A percentile compares a stretch with the other conserved stretches of the same genome.
Conservation (phyloP, 2,329 filamentous ascomycete species). For the Magnaporthiopsis rhizophila region DNA sequence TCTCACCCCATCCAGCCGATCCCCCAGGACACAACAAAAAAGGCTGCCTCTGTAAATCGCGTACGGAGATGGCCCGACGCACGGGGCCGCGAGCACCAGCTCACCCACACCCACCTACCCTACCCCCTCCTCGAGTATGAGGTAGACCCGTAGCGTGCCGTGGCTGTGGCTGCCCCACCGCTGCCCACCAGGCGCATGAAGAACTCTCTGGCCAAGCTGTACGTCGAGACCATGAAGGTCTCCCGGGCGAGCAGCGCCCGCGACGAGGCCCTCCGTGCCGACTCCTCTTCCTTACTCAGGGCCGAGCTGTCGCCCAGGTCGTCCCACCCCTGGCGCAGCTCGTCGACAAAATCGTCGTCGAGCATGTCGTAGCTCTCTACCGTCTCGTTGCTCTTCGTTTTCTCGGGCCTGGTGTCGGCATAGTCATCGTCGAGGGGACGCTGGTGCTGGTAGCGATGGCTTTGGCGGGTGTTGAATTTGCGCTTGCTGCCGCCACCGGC, state of each 20-base stretch:
- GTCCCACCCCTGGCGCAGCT: slow-evolving; percentile 1
- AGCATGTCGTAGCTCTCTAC: slow-evolving; percentile 1
- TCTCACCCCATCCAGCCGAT: background rate
- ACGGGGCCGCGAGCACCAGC: no score
- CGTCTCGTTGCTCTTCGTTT: background rate
- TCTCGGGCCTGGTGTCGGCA: background rate
- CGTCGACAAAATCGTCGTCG: slow-evolving; percentile 1
- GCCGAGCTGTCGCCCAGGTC: background rate
- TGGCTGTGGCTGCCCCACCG: background rate
- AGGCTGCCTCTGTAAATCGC: background rate
- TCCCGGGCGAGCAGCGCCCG: background rate
- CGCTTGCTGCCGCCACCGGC: no score
- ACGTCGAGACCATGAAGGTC: background rate
- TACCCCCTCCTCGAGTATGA: background rate
- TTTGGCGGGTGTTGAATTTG: background rate
- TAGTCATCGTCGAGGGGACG: background rate
- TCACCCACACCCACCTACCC: background rate
- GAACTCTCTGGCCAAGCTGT: slow-evolving; percentile 1
- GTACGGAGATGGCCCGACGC: background rate
- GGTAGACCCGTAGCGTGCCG: background rate
- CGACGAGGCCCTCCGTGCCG: background rate
- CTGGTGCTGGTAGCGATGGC: background rate
- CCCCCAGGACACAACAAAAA: no score
- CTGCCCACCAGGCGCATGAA: background rate
- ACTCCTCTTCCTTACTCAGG: background rate